Conservation (phyloP, 2,329 filamentous ascomycete genomes). For the Aspergillus unguis region DNA sequence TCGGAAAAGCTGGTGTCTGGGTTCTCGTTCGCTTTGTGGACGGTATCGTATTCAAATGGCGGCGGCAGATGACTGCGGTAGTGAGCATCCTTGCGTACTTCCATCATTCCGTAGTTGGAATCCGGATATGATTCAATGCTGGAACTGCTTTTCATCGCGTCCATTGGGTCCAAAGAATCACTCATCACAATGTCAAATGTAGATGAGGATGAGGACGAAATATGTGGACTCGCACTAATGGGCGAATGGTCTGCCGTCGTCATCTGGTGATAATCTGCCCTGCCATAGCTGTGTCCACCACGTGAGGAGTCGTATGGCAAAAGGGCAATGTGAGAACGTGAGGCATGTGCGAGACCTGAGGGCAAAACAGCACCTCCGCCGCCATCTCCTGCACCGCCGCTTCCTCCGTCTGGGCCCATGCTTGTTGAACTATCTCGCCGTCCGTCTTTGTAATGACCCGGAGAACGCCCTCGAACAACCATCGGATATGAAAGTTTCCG, state of each 20-base stretch:
- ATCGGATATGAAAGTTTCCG: constrained; percentile 72
- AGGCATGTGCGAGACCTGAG: constrained; percentile 28
- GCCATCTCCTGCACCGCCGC: constrained; percentile 44
- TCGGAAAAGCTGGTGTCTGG: constrained; percentile 26
- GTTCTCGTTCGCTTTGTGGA: constrained; percentile 25
- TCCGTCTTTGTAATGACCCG: constrained; percentile 74
- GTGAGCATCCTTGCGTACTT: constrained; percentile 24
- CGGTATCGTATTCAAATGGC: constrained; percentile 26
- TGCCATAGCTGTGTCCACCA: constrained; percentile 30
- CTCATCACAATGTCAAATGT: constrained; percentile 37
- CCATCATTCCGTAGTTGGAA: constrained; percentile 24
- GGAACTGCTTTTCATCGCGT: constrained; percentile 34
- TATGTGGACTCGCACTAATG: constrained; percentile 37
- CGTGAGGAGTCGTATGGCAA: constrained; percentile 35
- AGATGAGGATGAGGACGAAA: constrained; percentile 40
- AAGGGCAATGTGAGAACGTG: constrained; percentile 33
- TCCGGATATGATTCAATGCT: constrained; percentile 36
- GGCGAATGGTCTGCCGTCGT: constrained; percentile 35
- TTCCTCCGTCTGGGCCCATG: constrained; percentile 64
- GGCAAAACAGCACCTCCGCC: constrained; percentile 27
- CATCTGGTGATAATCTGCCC: constrained; percentile 37
- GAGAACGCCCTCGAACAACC: constrained; percentile 81
- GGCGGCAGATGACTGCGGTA: constrained; percentile 25
- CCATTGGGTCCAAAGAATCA: constrained; percentile 40
- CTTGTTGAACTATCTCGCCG: constrained; percentile 66